Evolutionary conservation across 169 alveolate species (phyloP), one percentile per base, ranked within the genome.

Genomic region (Cryptosporidium baileyi): DNA sequence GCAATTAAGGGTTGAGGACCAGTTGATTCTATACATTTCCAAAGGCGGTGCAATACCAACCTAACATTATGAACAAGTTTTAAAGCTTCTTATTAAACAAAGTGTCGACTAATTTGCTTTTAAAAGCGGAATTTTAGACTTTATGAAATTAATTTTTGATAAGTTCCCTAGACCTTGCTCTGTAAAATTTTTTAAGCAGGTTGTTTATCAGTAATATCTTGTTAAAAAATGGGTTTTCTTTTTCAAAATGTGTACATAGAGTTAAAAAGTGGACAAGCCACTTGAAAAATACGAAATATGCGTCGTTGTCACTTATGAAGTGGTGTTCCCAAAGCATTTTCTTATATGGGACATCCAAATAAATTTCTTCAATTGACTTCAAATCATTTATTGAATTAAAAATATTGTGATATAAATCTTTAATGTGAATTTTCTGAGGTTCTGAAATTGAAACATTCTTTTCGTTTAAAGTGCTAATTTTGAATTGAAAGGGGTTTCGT

Each of bases 11-110:
- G 67, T 74, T 36, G 85, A 59, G 7, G 85, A 74, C 43, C 65
- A 51, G 49, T 17, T 74, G 40, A 43, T 74, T 74, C 28, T 74
- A n/a, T 74, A 74, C 57, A 74, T 74, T 38, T 54, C 85, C 4
- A 74, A 74, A 36, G 85, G 85, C 38, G 85, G 85, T 34, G 67
- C 85, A 28, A 74, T 74, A 6, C 85, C 85, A 22, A 57, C 65
- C 11, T 11, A 11, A n/a, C n/a, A n/a, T n/a, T n/a, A n/a, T n/a
- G n/a, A n/a, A n/a, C n/a, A n/a, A n/a, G n/a, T n/a, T n/a, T n/a
- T n/a, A n/a, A n/a, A n/a, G n/a, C n/a, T n/a, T n/a, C n/a, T n/a
- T n/a, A n/a, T n/a, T n/a, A n/a, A n/a, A n/a, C n/a, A n/a, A n/a
- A n/a, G n/a, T n/a, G n/a, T n/a, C n/a, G n/a, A n/a, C n/a, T n/a